Base-by-base conservation (phyloP, 805 yeast species). In the Suhomyces canberraensis region DNA sequence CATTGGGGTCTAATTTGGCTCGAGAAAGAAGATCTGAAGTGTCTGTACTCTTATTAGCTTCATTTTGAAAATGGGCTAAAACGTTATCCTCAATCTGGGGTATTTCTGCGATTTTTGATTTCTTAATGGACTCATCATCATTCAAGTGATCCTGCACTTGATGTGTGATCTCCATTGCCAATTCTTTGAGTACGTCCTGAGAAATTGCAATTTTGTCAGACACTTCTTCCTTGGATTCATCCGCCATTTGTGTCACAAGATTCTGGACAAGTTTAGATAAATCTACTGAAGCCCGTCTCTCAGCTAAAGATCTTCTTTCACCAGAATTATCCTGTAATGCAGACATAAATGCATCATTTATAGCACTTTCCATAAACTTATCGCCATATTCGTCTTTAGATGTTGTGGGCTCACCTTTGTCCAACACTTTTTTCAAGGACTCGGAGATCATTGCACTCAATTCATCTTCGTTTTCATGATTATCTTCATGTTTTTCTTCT, bases 21-120 rank as follows among this genome's bases (percentile, higher is more conserved):
- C 21, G 28, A 5, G 20, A n/a, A 4, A 26, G 17, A 16, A 6
- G 11, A 4, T 32, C 29, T 14, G 6, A 11, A 3, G 17, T 18
- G 3, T n/a, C 29, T 18, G 51, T 56, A 11, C 54, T 56, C 32
- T 46, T 55, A 35, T 59, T 43, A 1, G 64, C 61, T 35, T 61
- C 64, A 21, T 57, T 49, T 25, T 61, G 63, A 39, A 64, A 64
- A 43, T 64, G 69, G 9, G 56, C 64, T 20, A 64, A 46, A 15
- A 62, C 58, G 27, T 52, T 57, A 3, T 65, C 70, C 35, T 62
- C 69, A 9, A 64, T 48, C 32, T 50, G 60, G 3, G 70, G 69
- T 28, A 64, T 40, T 11, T 47, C 52, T 9, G 42, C 36, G 16
- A 44, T 16, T 15, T 37, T 31, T 11, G 24, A 37, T 35, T 34